Base-by-base conservation (phyloP, 75 land plant species). In the Cunninghamia lanceolata region DNA sequence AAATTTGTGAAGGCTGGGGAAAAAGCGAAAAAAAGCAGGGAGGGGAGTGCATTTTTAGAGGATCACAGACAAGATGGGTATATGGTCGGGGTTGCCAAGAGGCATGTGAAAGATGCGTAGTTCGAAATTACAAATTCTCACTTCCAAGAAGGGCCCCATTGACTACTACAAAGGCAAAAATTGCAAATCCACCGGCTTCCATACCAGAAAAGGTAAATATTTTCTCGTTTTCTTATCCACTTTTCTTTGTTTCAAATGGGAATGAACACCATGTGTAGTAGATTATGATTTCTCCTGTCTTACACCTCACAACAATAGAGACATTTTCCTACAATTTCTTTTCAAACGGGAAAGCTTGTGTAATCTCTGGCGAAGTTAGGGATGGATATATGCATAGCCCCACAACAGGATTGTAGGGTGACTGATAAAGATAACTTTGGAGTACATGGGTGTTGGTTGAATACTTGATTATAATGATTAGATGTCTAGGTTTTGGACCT, bases 131-230 rank as follows among this genome's bases (percentile, higher is more conserved):
- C 87, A 88, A 38, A 93, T 93, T 89, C 91, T 96, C 47, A 92
- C 98, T 14, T 93, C 98, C 13, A 96, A 96, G 75, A 89, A 93
- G 66, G 96, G 92, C 3, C 97, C 97, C 6, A 87, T 91, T 4
- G 87, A 90, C 74, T 96, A 93, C 85, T 96, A 96, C 85, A 96
- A 96, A 89, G 98, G 98, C 30, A 96, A 96, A 86, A 95, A 95
- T 63, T 96, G 98, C 95, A 95, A 93, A 89, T 88, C 98, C 43
- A 96, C 96, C 71, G 98, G 98, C 85, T 95, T 95, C 59, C 98
- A 96, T 86, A 96, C 98, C 52, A 93, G 98, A 81, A 96, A 96
- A 95, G 98, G 96, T 96, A 54, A 17, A 34, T 82, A 79, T 47
- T 45, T 63, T 28, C 52, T 34, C 68, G 4, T 28, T n/a, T 25